Evolutionary conservation across 257 asterid species (phyloP).

Genomic region (Linaria vulgaris): DNA sequence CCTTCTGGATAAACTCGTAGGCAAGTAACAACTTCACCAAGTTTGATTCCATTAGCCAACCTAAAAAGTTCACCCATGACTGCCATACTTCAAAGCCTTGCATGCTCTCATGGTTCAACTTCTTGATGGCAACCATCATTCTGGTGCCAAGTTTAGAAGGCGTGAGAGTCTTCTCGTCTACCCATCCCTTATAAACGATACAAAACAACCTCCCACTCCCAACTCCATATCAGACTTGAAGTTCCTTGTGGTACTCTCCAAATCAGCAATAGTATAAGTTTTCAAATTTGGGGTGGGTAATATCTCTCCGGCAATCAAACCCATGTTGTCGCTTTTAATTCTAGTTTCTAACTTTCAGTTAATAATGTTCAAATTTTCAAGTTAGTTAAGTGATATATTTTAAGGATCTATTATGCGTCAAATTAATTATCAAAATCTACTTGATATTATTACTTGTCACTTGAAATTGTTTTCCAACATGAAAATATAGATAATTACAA

Average conservation of each 20-base stretch:
- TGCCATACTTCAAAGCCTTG: slow-evolving; percentile 66
- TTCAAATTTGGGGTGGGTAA: slow-evolving; percentile 41
- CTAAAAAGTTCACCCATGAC: slow-evolving; percentile 62
- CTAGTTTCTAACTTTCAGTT: too few species aligned
- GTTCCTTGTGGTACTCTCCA: slow-evolving; percentile 46
- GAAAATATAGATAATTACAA: too few species aligned
- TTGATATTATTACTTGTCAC: too few species aligned
- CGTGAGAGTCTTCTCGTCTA: slow-evolving; percentile 44
- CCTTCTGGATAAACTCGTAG: slow-evolving; percentile 55
- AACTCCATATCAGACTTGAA: slow-evolving; percentile 52
- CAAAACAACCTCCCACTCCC: slow-evolving; percentile 63
- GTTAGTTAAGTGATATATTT: too few species aligned
- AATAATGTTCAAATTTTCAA: too few species aligned
- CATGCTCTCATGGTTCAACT: slow-evolving; percentile 44
- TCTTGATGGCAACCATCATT: slow-evolving; percentile 58
- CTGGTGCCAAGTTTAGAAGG: slow-evolving; percentile 44
- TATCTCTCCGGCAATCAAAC: slow-evolving; percentile 43
- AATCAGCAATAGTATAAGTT: slow-evolving; percentile 39
- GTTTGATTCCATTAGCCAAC: slow-evolving; percentile 54
- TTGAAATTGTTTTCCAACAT: too few species aligned
- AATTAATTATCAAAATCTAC: too few species aligned
- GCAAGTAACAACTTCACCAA: slow-evolving; percentile 60
- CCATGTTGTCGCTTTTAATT: too few species aligned
- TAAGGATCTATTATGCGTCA: too few species aligned
- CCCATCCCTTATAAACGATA: slow-evolving; percentile 60